phyloP scores from a whole-genome alignment of 371 early-diverging fungal genomes.

The Ordospora pajunii region DNA sequence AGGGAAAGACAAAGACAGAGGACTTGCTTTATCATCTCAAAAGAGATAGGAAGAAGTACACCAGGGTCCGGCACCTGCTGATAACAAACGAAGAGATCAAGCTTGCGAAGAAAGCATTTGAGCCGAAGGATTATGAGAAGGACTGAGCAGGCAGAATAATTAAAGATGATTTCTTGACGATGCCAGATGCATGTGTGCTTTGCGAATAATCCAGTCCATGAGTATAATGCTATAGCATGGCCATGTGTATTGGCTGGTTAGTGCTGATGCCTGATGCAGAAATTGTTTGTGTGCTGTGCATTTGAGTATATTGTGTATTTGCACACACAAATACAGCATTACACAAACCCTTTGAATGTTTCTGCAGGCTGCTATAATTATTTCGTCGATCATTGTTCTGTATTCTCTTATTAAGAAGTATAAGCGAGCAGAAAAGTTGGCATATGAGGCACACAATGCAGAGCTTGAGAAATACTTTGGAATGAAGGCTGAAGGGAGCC shows the following conservation, averaged over 20 bases:
- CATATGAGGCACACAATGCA: background rate
- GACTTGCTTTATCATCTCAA: conserved; percentile 81
- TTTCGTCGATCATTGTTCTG: conserved; percentile 3
- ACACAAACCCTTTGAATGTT: conserved; percentile 2
- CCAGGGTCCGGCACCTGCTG: conserved; percentile 82
- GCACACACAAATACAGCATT: background rate
- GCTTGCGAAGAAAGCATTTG: conserved; percentile 66
- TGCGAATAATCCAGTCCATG: too few relatives aligned
- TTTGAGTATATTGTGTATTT: too few relatives aligned
- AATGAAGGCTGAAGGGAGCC: background rate
- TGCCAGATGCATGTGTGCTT: too few relatives aligned
- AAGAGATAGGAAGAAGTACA: conserved; percentile 83
- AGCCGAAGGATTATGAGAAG: conserved; percentile 59
- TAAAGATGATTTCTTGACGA: background rate
- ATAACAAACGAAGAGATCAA: conserved; percentile 83
- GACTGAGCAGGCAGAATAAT: conserved; percentile 29
- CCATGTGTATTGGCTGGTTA: too few relatives aligned
- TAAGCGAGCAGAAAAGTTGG: background rate
- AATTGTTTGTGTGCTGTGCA: too few relatives aligned
- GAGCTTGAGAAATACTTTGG: conserved; percentile 19
- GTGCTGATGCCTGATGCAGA: too few relatives aligned
- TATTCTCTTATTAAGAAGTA: background rate
- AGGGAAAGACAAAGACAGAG: conserved; percentile 72
- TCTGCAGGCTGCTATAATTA: background rate
- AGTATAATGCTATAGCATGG: too few relatives aligned